Evolutionary conservation across 495 filamentous ascomycete species (phyloP).

Genomic region (Penicillium lagena): DNA sequence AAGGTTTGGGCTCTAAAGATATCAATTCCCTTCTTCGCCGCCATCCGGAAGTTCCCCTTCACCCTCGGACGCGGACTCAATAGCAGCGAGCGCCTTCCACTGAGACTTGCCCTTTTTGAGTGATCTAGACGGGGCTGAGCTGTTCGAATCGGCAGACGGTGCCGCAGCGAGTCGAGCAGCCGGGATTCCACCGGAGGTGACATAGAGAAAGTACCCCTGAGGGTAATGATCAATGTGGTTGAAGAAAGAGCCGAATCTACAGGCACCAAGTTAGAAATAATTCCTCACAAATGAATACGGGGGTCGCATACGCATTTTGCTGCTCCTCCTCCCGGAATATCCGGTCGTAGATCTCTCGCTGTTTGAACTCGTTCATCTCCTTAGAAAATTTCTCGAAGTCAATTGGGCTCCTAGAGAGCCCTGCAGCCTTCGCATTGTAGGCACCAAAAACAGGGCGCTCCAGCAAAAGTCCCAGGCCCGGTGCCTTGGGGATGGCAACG

Average conservation of each 20-base stretch:
- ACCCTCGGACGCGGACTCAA: conserved; percentile 26
- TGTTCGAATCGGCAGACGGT: conserved; percentile 1
- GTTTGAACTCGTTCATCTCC: conserved; percentile 83
- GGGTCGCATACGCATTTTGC: conserved; percentile 57
- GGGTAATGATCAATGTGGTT: conserved; percentile 76
- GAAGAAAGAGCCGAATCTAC: conserved; percentile 74
- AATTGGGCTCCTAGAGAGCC: conserved; percentile 56
- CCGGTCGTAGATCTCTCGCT: conserved; percentile 82
- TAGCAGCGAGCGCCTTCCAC: conserved; percentile 23
- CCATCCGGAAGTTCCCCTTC: conserved; percentile 12
- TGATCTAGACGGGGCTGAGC: neutral
- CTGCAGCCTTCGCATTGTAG: conserved; percentile 62
- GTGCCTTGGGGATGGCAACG: conserved; percentile 91
- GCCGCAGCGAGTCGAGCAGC: conserved; percentile 34
- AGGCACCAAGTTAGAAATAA: conserved; percentile 2
- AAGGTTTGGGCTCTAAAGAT: no score
- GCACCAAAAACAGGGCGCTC: conserved; percentile 84
- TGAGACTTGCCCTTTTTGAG: conserved; percentile 12
- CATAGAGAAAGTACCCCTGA: conserved; percentile 67
- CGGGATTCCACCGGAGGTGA: conserved; percentile 58
- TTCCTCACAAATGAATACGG: neutral
- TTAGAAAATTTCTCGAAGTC: conserved; percentile 70
- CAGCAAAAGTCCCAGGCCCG: conserved; percentile 77
- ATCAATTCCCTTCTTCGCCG: conserved; percentile 15
- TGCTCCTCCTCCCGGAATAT: conserved; percentile 88